Conservation (phyloP, 768 basidiomycete genomes). For the Rhizopogon sp. region DNA sequence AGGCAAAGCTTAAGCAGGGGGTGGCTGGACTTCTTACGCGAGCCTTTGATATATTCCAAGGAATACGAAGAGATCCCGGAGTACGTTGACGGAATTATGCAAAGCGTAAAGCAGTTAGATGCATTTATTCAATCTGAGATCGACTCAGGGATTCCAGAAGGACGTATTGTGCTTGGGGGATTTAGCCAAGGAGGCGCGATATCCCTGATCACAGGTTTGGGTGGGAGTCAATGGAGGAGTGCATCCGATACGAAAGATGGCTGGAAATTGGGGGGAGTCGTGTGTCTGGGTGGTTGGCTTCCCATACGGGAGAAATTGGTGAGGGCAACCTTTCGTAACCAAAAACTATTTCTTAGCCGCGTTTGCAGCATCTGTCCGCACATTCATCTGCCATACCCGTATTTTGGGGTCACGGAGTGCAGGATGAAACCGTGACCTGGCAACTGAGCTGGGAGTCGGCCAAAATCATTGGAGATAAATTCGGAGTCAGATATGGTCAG, state of each 20-base stretch:
- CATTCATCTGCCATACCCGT: constrained; percentile 59
- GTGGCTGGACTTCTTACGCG: constrained; percentile 63
- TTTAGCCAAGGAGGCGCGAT: constrained; percentile 82
- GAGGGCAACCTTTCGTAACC: constrained; percentile 13
- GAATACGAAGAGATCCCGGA: constrained; percentile 49
- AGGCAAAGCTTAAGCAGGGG: constrained; percentile 16
- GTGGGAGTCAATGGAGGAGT: constrained; percentile 21
- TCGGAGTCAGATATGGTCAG: constrained; percentile 35
- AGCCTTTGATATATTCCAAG: constrained; percentile 34
- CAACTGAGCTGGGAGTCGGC: constrained; percentile 48
- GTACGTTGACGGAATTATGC: constrained; percentile 57
- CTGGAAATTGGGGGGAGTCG: constrained; percentile 61
- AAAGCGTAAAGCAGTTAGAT: constrained; percentile 52
- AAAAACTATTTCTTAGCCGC: not conserved
- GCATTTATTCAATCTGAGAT: constrained; percentile 67
- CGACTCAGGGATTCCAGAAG: constrained; percentile 57
- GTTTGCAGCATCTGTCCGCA: constrained; percentile 50
- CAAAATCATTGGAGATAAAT: constrained; percentile 43
- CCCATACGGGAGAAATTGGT: constrained; percentile 60
- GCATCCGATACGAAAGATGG: constrained; percentile 23
- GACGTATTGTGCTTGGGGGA: constrained; percentile 74
- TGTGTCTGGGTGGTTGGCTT: constrained; percentile 70
- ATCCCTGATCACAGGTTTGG: constrained; percentile 65
- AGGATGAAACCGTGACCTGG: constrained; percentile 63
- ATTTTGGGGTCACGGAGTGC: constrained; percentile 79